phyloP scores from a whole-genome alignment of 371 early-diverging fungal genomes.

The Nematocida sp. region DNA sequence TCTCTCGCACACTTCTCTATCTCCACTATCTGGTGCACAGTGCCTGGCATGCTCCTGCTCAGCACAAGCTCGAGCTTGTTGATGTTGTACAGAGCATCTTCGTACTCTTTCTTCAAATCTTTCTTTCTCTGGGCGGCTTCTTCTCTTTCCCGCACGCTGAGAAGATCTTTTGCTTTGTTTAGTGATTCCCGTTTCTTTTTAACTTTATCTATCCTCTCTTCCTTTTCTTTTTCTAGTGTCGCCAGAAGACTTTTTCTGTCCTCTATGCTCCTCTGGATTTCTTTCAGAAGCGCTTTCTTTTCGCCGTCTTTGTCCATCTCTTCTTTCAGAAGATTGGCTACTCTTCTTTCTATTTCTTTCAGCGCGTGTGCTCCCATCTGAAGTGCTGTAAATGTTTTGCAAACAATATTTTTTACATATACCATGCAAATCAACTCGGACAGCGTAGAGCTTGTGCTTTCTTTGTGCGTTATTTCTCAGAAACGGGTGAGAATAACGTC shows the following conservation, averaged over 20 bases:
- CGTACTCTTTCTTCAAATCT: constrained; percentile 10
- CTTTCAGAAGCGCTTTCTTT: not conserved
- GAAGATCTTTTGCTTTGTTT: constrained; percentile 3
- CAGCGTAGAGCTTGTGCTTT: not conserved
- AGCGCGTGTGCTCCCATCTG: constrained; percentile 40
- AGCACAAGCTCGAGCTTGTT: constrained; percentile 31
- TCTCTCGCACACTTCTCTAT: constrained; percentile 4
- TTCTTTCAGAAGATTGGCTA: not conserved
- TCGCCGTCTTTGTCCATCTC: constrained; percentile 13
- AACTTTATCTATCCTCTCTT: constrained; percentile 31
- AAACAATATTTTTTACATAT: constrained; percentile 48
- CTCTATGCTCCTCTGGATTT: constrained; percentile 27
- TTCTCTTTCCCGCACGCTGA: not conserved
- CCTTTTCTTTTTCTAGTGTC: constrained; percentile 32
- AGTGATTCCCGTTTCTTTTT: constrained; percentile 39
- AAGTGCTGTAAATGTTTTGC: constrained; percentile 42
- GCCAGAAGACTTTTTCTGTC: constrained; percentile 15
- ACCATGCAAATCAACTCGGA: constrained; percentile 32
- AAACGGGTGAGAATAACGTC: not conserved
- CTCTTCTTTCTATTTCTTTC: constrained; percentile 29
- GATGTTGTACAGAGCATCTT: constrained; percentile 3
- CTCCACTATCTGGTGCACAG: constrained; percentile 27
- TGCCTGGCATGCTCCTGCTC: constrained; percentile 27
- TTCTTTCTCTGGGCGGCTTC: constrained; percentile 18
- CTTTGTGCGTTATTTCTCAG: not conserved